A percentile compares a stretch with the other conserved stretches of the same genome.
These are phyloP conservation scores for Aegilops umbellulata DNA, from an alignment of 176 grass and related monocot genomes.

Conservation along the genomic window DNA sequence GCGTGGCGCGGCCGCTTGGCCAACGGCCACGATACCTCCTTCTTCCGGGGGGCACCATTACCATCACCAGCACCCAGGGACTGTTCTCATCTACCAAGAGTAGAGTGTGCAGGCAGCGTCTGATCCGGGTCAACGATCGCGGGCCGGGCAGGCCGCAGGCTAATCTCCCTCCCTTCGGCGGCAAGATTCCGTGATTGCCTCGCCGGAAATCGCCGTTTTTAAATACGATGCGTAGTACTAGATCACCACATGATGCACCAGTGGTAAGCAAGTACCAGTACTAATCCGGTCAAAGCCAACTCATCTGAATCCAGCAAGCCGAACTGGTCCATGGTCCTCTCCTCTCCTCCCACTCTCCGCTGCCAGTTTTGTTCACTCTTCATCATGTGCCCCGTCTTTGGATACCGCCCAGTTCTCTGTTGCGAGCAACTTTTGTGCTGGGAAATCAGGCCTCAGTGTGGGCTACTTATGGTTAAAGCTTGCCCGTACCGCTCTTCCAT, in stretches of 20 bases:
- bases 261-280: too few species aligned
- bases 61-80: too few species aligned
- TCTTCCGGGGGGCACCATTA: neutral
- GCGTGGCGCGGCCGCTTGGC: neutral
- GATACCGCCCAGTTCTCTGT: neutral
- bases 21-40: constrained; percentile 2
- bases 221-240: neutral
- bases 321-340: neutral
- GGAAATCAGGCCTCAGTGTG: neutral
- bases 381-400: neutral
- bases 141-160: neutral
- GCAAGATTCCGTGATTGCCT: neutral
- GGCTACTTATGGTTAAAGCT: neutral
- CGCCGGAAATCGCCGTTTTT: neutral
- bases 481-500: neutral
- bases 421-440: neutral
- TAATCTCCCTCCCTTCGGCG: neutral
- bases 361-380: neutral
- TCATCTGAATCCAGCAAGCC: neutral
- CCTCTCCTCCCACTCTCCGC: neutral
- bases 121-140: constrained; percentile 34
- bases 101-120: neutral
- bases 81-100: too few species aligned
- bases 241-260: neutral
- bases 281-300: constrained; percentile 17